Evolutionary conservation across 192 early-diverging fungal species (phyloP), one percentile per base, ranked within the genome.

Genomic region (Umbelopsis sp.): DNA sequence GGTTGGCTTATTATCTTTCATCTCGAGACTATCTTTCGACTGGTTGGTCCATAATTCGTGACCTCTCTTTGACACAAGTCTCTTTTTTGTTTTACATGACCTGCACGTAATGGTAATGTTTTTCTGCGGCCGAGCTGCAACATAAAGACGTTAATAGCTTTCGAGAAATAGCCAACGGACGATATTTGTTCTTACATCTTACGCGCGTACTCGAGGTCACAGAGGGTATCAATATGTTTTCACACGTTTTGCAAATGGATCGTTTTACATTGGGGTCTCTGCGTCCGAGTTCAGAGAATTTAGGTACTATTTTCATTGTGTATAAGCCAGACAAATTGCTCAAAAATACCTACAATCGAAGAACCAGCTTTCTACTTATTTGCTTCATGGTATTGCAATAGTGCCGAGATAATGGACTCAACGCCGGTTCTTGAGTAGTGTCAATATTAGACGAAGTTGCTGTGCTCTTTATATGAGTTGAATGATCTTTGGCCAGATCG

Each of bases 231-330:
- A 86, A 46, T 1, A 87, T 23, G 18, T 82, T 74, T 18, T 88
- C 84, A 52, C 88, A 90, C 16, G 79, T 74, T 64, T 81, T 79
- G 70, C 88, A 90, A 44, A 88, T 74, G 5, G 69, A 71, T 41
- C 87, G 75, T 69, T 90, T 90, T 33, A 90, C 70, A 12, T 49
- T 47, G 12, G 88, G 88, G 64, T 81, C 88, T 49, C 88, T 89
- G 66, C 11, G 20, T 35, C 53, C 1, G 46, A 11, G 33, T 35
- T 22, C 18, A 21, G 25, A 52, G 49, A 18, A 21, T 64, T 64
- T 22, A 44, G 41, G 13, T 23, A 23, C 15, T 46, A 48, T 67
- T 52, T 15, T 35, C 13, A 8, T 61, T 61, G 30, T 61, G 0
- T 0, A 35, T 61, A 35, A 12, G 1, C 12, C 7, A n/a, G 3